These are phyloP conservation scores for Stemphylium lycopersici DNA, from an alignment of 2,329 filamentous ascomycete genomes.

Conservation along the genomic window DNA sequence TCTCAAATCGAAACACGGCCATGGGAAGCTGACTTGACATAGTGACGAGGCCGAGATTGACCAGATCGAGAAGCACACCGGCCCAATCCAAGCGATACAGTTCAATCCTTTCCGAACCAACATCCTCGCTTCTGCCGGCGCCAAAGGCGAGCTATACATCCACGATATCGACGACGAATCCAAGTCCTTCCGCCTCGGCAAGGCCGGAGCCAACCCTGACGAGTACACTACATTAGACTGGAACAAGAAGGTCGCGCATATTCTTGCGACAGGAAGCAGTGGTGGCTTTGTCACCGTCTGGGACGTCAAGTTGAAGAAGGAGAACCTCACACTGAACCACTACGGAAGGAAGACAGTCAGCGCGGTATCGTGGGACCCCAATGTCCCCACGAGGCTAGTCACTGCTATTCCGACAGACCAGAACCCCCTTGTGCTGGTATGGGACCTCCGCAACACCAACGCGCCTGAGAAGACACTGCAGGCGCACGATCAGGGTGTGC, in stretches of 20 bases:
- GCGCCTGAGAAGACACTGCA: conserved; percentile 86
- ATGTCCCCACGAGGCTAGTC: conserved; percentile 87
- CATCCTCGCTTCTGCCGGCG: conserved; percentile 87
- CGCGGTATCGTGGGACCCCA: conserved; percentile 95
- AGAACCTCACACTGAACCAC: conserved; percentile 91
- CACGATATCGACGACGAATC: conserved; percentile 91
- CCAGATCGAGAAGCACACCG: conserved; percentile 86
- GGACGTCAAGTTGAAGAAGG: conserved; percentile 98
- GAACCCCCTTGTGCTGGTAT: conserved; percentile 85
- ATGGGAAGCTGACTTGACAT: conserved; percentile 35
- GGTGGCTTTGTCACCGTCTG: conserved; percentile 97
- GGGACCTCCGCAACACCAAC: conserved; percentile 96
- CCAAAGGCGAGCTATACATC: conserved; percentile 95
- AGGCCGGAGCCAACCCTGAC: conserved; percentile 84
- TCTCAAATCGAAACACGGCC: conserved; percentile 54
- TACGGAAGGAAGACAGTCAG: conserved; percentile 89
- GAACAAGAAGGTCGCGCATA: conserved; percentile 98
- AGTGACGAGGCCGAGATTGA: conserved; percentile 84
- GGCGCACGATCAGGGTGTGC: conserved; percentile 91
- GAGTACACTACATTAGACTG: conserved; percentile 97
- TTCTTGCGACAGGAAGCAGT: conserved; percentile 89
- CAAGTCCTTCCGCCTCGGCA: conserved; percentile 88
- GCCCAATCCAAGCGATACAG: conserved; percentile 90
- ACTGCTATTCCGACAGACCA: conserved; percentile 91
- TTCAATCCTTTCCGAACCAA: conserved; percentile 95